phyloP scores from a whole-genome alignment of 805 yeast species.

The Monosporozyma siamensis region DNA sequence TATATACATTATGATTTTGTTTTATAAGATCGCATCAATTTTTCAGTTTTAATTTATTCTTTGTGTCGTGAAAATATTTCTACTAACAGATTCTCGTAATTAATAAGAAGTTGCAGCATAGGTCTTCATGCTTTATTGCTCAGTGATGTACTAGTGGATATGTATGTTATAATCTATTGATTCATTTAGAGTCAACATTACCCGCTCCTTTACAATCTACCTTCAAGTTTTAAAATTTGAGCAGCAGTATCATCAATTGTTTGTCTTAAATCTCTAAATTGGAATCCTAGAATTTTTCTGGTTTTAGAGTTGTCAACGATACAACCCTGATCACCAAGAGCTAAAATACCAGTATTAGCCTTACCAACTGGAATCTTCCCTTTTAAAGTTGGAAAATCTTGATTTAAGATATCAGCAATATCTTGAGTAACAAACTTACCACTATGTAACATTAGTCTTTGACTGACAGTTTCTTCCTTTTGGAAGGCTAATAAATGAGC shows the following conservation, averaged over 20 bases:
- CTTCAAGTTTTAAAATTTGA: constrained; percentile 17
- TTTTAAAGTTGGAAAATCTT: constrained; percentile 35
- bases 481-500: constrained; percentile 47
- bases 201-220: constrained; percentile 10
- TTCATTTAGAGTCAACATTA: too few species aligned
- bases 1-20: too few species aligned
- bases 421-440: constrained; percentile 23
- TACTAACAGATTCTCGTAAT: too few species aligned
- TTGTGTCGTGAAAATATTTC: too few species aligned
- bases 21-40: too few species aligned
- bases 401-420: constrained; percentile 23
- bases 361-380: constrained; percentile 39
- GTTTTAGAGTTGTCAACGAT: constrained; percentile 14
- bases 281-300: constrained; percentile 18
- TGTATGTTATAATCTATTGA: too few species aligned
- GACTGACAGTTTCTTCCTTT: constrained; percentile 27
- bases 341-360: constrained; percentile 19
- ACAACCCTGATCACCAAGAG: constrained; percentile 2
- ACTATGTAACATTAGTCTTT: constrained; percentile 28
- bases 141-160: too few species aligned
- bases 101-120: too few species aligned
- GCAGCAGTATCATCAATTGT: constrained; percentile 21
- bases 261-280: constrained; percentile 15
- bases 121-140: too few species aligned
- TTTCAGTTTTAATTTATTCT: too few species aligned